Percentiles rank a stretch among this genome's conserved stretches.
Conservation (phyloP, 768 basidiomycete species). For the Termitomyces sp. region DNA sequence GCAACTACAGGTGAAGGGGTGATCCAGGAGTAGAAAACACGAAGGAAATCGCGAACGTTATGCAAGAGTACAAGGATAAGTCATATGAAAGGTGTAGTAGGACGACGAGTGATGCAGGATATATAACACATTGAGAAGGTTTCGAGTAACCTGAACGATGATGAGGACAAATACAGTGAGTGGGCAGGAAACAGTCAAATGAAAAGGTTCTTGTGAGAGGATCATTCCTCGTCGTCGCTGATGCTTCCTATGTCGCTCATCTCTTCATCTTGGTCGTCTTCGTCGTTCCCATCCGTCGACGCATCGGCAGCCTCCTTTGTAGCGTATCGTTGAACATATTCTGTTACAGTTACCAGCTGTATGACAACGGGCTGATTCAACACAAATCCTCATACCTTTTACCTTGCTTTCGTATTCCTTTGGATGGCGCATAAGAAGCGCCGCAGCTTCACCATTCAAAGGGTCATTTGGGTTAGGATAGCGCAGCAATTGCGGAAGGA, state of each 20-base stretch:
- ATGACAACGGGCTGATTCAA: background rate
- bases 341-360: conserved; percentile 32
- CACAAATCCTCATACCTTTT: conserved; percentile 51
- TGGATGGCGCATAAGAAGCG: conserved; percentile 94
- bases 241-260: conserved; percentile 87
- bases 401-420: conserved; percentile 94
- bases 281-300: conserved; percentile 51
- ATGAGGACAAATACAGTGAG: conserved; percentile 9
- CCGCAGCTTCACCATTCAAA: conserved; percentile 96
- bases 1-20: conserved; percentile 14
- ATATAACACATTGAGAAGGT: conserved; percentile 12
- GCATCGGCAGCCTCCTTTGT: conserved; percentile 87
- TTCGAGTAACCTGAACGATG: conserved; percentile 3
- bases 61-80: conserved; percentile 11
- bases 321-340: conserved; percentile 94
- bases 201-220: conserved; percentile 1
- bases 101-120: conserved; percentile 8
- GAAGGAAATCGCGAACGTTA: conserved; percentile 1
- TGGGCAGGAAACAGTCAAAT: background rate
- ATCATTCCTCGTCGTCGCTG: conserved; percentile 62
- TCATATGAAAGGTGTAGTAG: conserved; percentile 1
- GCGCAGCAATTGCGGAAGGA: conserved; percentile 92
- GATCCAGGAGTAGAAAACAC: conserved; percentile 10
- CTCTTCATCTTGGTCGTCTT: conserved; percentile 74
- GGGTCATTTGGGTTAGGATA: conserved; percentile 99